Percentiles rank a stretch among this genome's conserved stretches.
phyloP scores from a whole-genome alignment of 768 basidiomycete species.

The Lentinus tigrinus region DNA sequence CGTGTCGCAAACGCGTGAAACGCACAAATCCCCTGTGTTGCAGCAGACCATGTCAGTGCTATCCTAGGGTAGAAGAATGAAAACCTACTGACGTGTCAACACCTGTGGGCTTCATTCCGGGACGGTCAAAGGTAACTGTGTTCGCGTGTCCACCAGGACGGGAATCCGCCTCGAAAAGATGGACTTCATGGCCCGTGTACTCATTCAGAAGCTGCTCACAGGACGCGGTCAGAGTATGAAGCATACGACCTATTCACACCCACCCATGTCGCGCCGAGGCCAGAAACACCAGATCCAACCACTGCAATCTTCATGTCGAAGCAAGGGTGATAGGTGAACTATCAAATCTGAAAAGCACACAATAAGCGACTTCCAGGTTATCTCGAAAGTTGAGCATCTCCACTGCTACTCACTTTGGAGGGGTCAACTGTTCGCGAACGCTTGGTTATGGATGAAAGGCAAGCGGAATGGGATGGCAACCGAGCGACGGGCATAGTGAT shows the following conservation, averaged over 20 bases:
- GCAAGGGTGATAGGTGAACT: too few relatives aligned
- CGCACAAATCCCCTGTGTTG: slow-evolving; percentile 55
- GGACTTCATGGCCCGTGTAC: slow-evolving; percentile 70
- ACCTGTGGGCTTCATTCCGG: slow-evolving; percentile 40
- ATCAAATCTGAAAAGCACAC: too few relatives aligned
- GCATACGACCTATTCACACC: too few relatives aligned
- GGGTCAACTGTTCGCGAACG: too few relatives aligned
- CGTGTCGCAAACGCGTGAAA: slow-evolving; percentile 5
- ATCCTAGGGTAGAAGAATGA: not conserved
- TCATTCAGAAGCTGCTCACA: slow-evolving; percentile 70
- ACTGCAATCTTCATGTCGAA: slow-evolving; percentile 50
- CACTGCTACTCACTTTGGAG: too few relatives aligned
- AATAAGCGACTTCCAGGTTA: too few relatives aligned
- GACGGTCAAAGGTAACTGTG: slow-evolving; percentile 55
- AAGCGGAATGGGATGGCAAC: too few relatives aligned
- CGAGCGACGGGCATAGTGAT: not conserved
- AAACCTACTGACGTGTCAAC: slow-evolving; percentile 65
- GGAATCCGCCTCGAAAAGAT: slow-evolving; percentile 67
- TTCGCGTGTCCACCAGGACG: slow-evolving; percentile 78
- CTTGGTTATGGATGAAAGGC: too few relatives aligned
- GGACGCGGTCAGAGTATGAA: too few relatives aligned
- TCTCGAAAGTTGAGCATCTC: too few relatives aligned
- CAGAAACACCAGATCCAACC: slow-evolving; percentile 76
- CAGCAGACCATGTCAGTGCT: not conserved
- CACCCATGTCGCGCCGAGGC: slow-evolving; percentile 77